Evolutionary conservation across 2,329 filamentous ascomycete species (phyloP).

Genomic region (Proliferodiscus dingleyae): DNA sequence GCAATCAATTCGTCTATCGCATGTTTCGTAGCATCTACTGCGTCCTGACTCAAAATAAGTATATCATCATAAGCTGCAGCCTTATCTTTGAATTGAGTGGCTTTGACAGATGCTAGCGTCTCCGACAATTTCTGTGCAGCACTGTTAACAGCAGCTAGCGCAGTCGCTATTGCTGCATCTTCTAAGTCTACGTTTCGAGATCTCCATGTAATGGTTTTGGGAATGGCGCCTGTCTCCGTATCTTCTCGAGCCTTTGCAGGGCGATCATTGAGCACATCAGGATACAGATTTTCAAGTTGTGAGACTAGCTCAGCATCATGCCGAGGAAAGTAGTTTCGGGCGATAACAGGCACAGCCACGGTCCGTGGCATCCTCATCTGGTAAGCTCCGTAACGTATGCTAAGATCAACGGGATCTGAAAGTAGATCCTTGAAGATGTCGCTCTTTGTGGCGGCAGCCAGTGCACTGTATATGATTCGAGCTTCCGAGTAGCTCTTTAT

Average conservation of each 20-base stretch:
- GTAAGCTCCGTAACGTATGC: constrained; percentile 90
- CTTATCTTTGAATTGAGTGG: constrained; percentile 56
- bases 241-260: constrained; percentile 44
- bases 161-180: constrained; percentile 85
- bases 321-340: constrained; percentile 70
- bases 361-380: constrained; percentile 85
- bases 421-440: constrained; percentile 85
- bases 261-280: constrained; percentile 58
- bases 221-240: constrained; percentile 50
- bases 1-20: constrained; percentile 84
- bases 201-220: constrained; percentile 80
- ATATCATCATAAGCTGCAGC: constrained; percentile 89
- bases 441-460: constrained; percentile 61
- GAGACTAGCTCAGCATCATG: constrained; percentile 57
- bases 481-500: constrained; percentile 71
- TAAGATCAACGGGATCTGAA: constrained; percentile 82
- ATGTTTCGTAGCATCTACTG: constrained; percentile 86
- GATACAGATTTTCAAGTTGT: constrained; percentile 66
- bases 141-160: constrained; percentile 64
- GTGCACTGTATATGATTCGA: constrained; percentile 74
- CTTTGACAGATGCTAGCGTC: constrained; percentile 40
- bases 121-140: constrained; percentile 47
- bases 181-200: constrained; percentile 81
- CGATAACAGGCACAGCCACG: constrained; percentile 72
- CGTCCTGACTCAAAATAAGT: constrained; percentile 85